Conservation (phyloP, 1,284 basidiomycete species). For the Paramarasmius palmivorus region DNA sequence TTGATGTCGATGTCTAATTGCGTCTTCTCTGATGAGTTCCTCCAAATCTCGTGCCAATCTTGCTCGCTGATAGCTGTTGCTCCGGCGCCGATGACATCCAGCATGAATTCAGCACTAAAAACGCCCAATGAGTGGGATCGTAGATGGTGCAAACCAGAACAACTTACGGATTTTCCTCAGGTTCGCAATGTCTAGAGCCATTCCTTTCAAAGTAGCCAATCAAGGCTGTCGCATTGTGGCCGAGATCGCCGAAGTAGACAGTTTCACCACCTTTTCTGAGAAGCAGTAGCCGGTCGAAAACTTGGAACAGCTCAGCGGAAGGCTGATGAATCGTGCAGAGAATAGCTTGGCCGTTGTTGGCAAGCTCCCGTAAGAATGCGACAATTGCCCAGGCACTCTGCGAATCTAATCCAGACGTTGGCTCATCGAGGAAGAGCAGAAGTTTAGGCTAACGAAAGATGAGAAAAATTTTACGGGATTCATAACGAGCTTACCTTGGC, state of each 20-base stretch:
- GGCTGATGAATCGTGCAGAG: slow-evolving; percentile 71
- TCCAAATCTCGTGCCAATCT: slow-evolving; percentile 54
- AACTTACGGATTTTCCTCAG: slow-evolving; percentile 51
- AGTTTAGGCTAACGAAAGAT: slow-evolving; percentile 54
- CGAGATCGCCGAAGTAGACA: slow-evolving; percentile 79
- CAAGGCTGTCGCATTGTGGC: slow-evolving; percentile 53
- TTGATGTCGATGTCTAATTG: slow-evolving; percentile 37
- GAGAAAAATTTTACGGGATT: slow-evolving; percentile 13
- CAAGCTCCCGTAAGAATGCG: slow-evolving; percentile 76
- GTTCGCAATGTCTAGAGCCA: slow-evolving; percentile 48
- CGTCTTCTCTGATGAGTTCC: slow-evolving; percentile 35
- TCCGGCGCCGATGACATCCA: slow-evolving; percentile 71
- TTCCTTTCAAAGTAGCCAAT: slow-evolving; percentile 71
- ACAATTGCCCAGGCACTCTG: slow-evolving; percentile 90
- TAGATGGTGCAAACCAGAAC: no score
- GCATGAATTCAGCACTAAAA: slow-evolving; percentile 65
- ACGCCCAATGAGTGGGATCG: slow-evolving; percentile 16
- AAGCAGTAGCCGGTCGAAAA: slow-evolving; percentile 64
- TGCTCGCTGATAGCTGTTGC: slow-evolving; percentile 43
- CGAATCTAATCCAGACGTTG: slow-evolving; percentile 79
- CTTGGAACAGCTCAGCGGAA: slow-evolving; percentile 69
- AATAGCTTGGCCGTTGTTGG: slow-evolving; percentile 79
- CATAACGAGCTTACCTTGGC: slow-evolving; percentile 37
- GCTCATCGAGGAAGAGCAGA: slow-evolving; percentile 77
- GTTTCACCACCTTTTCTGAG: slow-evolving; percentile 74